phyloP scores from a whole-genome alignment of 371 early-diverging fungal species.

The Mortierella sp. region DNA sequence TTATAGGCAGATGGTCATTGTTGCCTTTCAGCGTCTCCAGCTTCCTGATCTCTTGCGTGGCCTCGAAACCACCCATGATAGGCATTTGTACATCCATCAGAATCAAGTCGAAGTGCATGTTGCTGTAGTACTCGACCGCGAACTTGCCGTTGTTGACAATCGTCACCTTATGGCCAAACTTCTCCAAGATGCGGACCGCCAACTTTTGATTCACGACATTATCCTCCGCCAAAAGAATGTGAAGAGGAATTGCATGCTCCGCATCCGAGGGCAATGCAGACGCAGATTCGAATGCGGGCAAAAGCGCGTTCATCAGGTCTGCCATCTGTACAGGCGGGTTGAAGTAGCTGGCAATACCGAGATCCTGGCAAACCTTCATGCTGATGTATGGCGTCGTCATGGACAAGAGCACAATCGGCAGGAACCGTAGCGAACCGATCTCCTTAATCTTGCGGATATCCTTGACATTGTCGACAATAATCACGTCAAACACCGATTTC shows the following conservation, averaged over 20 bases:
- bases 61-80: slow-evolving; percentile 83
- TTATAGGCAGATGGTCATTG: slow-evolving; percentile 72
- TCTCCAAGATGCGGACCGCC: slow-evolving; percentile 78
- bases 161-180: slow-evolving; percentile 77
- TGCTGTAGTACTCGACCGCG: slow-evolving; percentile 75
- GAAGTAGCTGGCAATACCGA: slow-evolving; percentile 72
- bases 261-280: slow-evolving; percentile 68
- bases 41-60: slow-evolving; percentile 75
- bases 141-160: slow-evolving; percentile 80
- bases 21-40: slow-evolving; percentile 58
- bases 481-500: slow-evolving; percentile 61
- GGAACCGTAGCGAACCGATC: slow-evolving; percentile 63
- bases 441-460: slow-evolving; percentile 61
- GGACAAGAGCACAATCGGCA: slow-evolving; percentile 70
- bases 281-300: slow-evolving; percentile 76
- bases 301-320: slow-evolving; percentile 71
- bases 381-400: slow-evolving; percentile 58
- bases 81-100: slow-evolving; percentile 88
- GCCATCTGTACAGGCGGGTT: slow-evolving; percentile 66
- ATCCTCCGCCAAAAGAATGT: slow-evolving; percentile 84
- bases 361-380: slow-evolving; percentile 72
- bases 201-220: slow-evolving; percentile 86
- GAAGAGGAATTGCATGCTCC: slow-evolving; percentile 59
- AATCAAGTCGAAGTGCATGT: slow-evolving; percentile 73
- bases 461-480: slow-evolving; percentile 68